Conservation (phyloP, 805 yeast species). For the Sugiyamaella boreocaroliniensis region DNA sequence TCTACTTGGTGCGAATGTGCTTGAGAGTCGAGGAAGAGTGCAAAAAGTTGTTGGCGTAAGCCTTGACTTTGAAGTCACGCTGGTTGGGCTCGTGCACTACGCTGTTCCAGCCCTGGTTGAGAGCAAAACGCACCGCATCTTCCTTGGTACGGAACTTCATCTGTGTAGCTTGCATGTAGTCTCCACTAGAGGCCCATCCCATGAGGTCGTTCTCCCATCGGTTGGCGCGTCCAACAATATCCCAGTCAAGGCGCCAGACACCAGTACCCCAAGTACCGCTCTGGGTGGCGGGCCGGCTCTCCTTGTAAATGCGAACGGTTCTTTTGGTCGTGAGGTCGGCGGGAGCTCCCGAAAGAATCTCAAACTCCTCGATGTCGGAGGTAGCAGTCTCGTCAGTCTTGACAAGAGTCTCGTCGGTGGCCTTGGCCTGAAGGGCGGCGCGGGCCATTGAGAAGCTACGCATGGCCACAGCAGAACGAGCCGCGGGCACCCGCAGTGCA, state of each 20-base stretch:
- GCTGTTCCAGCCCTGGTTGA: slow-evolving; percentile 80
- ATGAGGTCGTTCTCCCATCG: slow-evolving; percentile 87
- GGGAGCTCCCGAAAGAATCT: slow-evolving; percentile 74
- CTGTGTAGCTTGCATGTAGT: slow-evolving; percentile 71
- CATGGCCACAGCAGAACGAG: not conserved
- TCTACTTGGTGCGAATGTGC: slow-evolving; percentile 70
- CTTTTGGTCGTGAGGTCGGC: slow-evolving; percentile 51
- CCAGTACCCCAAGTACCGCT: slow-evolving; percentile 44
- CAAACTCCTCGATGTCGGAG: slow-evolving; percentile 24
- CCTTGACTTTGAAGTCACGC: slow-evolving; percentile 68
- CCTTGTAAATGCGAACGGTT: slow-evolving; percentile 69
- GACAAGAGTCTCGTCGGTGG: not conserved
- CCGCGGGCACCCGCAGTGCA: not conserved
- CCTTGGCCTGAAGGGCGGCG: not conserved
- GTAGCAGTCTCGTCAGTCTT: not conserved
- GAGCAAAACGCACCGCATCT: slow-evolving; percentile 71
- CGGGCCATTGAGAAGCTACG: not conserved
- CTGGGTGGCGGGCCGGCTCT: slow-evolving; percentile 76
- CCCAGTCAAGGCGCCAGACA: slow-evolving; percentile 80
- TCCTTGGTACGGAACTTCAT: slow-evolving; percentile 69
- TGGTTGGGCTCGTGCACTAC: slow-evolving; percentile 75
- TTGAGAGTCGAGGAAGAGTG: slow-evolving; percentile 67
- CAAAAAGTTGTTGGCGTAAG: slow-evolving; percentile 62
- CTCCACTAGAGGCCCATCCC: slow-evolving; percentile 76
- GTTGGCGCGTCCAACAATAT: slow-evolving; percentile 64